phyloP scores from a whole-genome alignment of 371 early-diverging fungal species.

The Zopfochytrium polystomum region DNA sequence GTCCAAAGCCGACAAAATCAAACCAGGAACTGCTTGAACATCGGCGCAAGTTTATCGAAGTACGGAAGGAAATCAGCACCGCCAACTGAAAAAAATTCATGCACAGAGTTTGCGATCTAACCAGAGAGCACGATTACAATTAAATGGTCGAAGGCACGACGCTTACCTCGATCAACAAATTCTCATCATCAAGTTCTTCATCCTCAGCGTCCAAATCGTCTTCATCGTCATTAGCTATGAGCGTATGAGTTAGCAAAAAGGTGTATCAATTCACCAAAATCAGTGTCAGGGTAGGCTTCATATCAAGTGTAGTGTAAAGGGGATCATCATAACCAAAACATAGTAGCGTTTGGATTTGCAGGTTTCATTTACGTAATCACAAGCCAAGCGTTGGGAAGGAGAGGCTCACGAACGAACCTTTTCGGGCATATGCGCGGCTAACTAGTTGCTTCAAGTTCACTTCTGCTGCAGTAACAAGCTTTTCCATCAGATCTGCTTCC shows the following conservation, averaged over 20 bases:
- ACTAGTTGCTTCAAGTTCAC: constrained; percentile 71
- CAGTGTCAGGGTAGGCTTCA: constrained; percentile 4
- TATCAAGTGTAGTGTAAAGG: constrained; percentile 16
- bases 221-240: constrained; percentile 82
- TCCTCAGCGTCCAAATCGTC: constrained; percentile 82
- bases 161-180: constrained; percentile 63
- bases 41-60: constrained; percentile 75
- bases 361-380: constrained; percentile 11
- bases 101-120: constrained; percentile 68
- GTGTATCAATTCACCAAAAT: constrained; percentile 2
- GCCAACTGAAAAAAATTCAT: constrained; percentile 68
- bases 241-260: constrained; percentile 56
- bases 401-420: constrained; percentile 8
- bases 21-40: constrained; percentile 40
- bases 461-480: constrained; percentile 63
- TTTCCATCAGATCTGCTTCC: constrained; percentile 58
- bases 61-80: constrained; percentile 67
- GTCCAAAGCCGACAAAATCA: too few relatives aligned
- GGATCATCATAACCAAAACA: neutral
- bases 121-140: neutral
- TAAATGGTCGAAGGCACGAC: constrained; percentile 2
- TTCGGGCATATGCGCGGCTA: constrained; percentile 64
- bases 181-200: constrained; percentile 77
- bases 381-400: neutral
- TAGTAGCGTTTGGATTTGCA: neutral